These are phyloP conservation scores for Thalassiosira mediterranea DNA, from an alignment of 352 stramenopile genomes.

Conservation along the genomic window DNA sequence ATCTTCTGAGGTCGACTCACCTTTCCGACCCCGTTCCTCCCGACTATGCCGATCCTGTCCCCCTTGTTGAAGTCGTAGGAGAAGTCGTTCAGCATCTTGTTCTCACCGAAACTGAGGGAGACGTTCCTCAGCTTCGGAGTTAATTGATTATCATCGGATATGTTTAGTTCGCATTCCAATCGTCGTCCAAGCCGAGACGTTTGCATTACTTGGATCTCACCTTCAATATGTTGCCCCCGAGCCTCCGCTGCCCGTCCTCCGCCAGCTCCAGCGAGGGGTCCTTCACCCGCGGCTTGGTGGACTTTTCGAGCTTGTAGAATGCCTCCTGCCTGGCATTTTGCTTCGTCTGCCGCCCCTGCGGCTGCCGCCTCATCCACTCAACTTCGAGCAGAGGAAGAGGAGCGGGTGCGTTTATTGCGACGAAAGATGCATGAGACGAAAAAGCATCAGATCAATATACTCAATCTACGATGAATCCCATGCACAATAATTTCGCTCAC, in stretches of 20 bases:
- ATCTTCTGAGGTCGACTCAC: no score
- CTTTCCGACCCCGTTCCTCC: conserved; percentile 68
- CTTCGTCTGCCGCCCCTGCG: conserved; percentile 71
- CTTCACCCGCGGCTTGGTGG: conserved; percentile 68
- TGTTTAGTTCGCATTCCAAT: no score
- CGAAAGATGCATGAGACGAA: neutral
- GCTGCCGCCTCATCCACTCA: conserved; percentile 83
- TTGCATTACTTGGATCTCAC: conserved; percentile 23
- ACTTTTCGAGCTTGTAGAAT: conserved; percentile 82
- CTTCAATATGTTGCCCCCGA: conserved; percentile 69
- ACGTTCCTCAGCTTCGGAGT: conserved; percentile 54
- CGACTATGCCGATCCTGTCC: conserved; percentile 74
- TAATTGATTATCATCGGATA: neutral
- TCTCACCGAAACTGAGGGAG: conserved; percentile 52
- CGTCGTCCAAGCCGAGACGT: no score
- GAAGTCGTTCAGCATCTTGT: conserved; percentile 60
- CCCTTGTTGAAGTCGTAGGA: conserved; percentile 66
- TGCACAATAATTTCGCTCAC: conserved; percentile 13
- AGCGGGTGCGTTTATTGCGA: neutral
- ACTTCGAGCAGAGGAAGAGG: conserved; percentile 27
- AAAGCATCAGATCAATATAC: neutral
- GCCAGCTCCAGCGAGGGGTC: conserved; percentile 67
- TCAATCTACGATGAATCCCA: no score
- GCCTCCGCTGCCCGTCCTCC: conserved; percentile 50
- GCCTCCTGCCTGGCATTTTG: conserved; percentile 78